A percentile compares a stretch with the other conserved stretches of the same genome.
phyloP scores from a whole-genome alignment of 306 rosid genomes.

The Corylus avellana region DNA sequence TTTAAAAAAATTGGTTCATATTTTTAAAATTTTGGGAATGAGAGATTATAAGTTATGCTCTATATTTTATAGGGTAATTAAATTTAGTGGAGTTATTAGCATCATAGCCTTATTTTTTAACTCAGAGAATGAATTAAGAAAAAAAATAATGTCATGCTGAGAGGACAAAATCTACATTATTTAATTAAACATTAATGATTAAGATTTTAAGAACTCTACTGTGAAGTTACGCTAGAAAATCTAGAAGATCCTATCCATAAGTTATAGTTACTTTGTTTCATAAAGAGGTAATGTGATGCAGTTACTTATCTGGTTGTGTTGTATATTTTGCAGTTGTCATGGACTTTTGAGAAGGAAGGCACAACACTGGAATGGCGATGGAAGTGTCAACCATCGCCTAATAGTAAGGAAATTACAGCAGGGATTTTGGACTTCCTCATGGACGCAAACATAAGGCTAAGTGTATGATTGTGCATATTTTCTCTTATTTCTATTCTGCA shows the following conservation, averaged over 20 bases:
- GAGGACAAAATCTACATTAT: no score
- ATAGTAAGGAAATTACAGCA: conserved; percentile 60
- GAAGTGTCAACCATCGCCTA: conserved; percentile 68
- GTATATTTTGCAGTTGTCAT: conserved; percentile 58
- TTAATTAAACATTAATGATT: no score
- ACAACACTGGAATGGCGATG: conserved; percentile 83
- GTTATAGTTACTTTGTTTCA: background rate
- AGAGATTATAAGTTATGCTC: background rate
- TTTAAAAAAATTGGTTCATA: no score
- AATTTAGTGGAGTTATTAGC: no score
- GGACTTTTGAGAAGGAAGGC: conserved; percentile 91
- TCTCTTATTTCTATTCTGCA: background rate
- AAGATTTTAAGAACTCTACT: no score
- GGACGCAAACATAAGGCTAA: conserved; percentile 77
- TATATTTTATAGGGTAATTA: no score
- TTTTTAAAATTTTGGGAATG: background rate
- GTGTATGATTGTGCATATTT: conserved; percentile 56
- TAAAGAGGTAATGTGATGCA: background rate
- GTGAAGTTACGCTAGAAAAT: no score
- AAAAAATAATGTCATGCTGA: no score
- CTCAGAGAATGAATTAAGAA: no score
- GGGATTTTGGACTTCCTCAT: conserved; percentile 78
- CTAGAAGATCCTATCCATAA: background rate
- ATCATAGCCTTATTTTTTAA: no score
- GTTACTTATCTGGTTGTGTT: conserved; percentile 1